A percentile compares a stretch with the other conserved stretches of the same genome.
Evolutionary conservation across 495 filamentous ascomycete species (phyloP).

Genomic region (Penicillium egyptiacum): DNA sequence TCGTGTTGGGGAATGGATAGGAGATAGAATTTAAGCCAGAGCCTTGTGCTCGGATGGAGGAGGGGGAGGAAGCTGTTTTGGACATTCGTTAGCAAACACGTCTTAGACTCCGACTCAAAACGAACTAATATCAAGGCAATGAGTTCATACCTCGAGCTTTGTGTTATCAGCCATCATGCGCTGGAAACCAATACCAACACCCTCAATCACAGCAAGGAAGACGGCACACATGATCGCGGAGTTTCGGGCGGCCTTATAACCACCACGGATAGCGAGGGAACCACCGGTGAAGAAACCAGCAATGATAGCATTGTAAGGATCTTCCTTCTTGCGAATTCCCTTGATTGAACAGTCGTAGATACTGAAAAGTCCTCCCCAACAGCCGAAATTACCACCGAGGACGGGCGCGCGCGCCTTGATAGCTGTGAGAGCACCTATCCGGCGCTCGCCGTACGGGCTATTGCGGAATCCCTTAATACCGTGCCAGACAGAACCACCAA

Average conservation of each 20-base stretch:
- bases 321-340: constrained; percentile 92
- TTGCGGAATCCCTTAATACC: constrained; percentile 96
- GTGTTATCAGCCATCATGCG: constrained; percentile 93
- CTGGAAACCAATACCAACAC: constrained; percentile 95
- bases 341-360: constrained; percentile 97
- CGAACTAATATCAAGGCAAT: background rate
- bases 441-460: constrained; percentile 84
- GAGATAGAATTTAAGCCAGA: constrained; percentile 34
- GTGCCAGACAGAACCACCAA: constrained; percentile 96
- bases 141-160: constrained; percentile 59
- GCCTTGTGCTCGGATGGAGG: constrained; percentile 45
- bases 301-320: constrained; percentile 94
- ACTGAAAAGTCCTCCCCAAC: constrained; percentile 93
- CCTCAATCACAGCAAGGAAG: constrained; percentile 92
- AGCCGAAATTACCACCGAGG: constrained; percentile 94
- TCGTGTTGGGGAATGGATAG: constrained; percentile 11
- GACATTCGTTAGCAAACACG: background rate
- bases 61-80: constrained; percentile 38
- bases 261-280: constrained; percentile 84
- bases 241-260: constrained; percentile 83
- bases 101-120: background rate
- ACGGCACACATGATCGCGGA: constrained; percentile 94
- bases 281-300: constrained; percentile 98
- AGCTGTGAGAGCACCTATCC: constrained; percentile 93
- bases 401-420: constrained; percentile 97